Base-by-base conservation (phyloP, 768 basidiomycete genomes). In the Mycena crocata region DNA sequence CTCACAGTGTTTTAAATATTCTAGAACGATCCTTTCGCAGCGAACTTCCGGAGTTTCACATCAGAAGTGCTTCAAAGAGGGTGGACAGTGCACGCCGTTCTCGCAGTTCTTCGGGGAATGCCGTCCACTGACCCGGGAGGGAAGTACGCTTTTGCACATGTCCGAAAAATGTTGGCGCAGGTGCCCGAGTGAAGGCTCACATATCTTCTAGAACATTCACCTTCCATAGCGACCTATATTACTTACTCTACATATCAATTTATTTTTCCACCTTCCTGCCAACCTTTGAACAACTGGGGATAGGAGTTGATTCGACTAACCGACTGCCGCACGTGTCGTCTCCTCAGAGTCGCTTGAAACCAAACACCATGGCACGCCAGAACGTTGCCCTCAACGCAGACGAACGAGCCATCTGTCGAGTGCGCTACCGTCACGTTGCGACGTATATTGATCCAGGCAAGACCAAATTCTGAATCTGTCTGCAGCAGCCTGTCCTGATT, bases 381-480 rank as follows among this genome's bases (percentile, higher is more conserved):
- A 45, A n/a, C n/a, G 66, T 67, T n/a, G 32, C 44, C 46, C 66
- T 67, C 19, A 31, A 37, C 6, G 31, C 48, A 2, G 40, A 62
- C 3, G 60, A 62, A 26, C 46, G 60, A 32, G 66, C 66, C 28
- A 67, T 67, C n/a, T 67, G 66, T 35, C 66, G 66, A 4, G 60
- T 62, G 8, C 37, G 66, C 44, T 67, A 67, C 32, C 66, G 66
- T 17, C 66, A 67, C 1, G 66, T 67, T 15, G 60, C 59, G 0
- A 67, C 66, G 0, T 62, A 67, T 19, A 62, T 67, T 45, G 59
- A 62, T 45, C 66, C 66, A 62, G 66, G 66, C 44, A 19, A 57
- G 59, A 34, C 21, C n/a, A n/a, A n/a, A n/a, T n/a, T n/a, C n/a
- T n/a, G n/a, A n/a, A n/a, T n/a, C n/a, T n/a, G n/a, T n/a, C n/a